Conservation (phyloP, 1,139 yeast genomes). For the Martiniozyma asiatica region DNA sequence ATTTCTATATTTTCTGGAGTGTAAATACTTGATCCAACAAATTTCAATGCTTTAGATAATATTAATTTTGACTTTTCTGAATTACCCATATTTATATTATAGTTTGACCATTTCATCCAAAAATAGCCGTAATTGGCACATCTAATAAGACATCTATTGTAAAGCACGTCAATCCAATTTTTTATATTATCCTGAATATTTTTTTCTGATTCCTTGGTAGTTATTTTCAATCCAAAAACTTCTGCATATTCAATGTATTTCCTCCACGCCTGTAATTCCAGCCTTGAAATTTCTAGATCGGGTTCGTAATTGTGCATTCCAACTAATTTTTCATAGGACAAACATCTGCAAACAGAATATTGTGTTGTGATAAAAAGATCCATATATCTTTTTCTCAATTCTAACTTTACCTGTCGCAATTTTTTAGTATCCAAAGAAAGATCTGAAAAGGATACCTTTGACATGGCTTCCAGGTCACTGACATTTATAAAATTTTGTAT, state of each 20-base stretch:
- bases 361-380: slow-evolving; percentile 55
- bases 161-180: slow-evolving; percentile 29
- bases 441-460: slow-evolving; percentile 22
- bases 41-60: slow-evolving; percentile 14
- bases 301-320: slow-evolving; percentile 41
- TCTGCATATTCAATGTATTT: slow-evolving; percentile 49
- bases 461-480: slow-evolving; percentile 18
- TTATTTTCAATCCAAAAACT: slow-evolving; percentile 14
- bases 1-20: slow-evolving; percentile 22
- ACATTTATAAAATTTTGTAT: slow-evolving; percentile 18
- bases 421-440: slow-evolving; percentile 11
- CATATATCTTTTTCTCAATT: slow-evolving; percentile 33
- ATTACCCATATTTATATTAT: slow-evolving; percentile 24
- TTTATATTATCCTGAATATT: slow-evolving; percentile 15
- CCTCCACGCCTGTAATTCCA: slow-evolving; percentile 46
- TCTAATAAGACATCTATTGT: slow-evolving; percentile 45
- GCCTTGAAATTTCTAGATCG: slow-evolving; percentile 19
- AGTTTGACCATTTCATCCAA: slow-evolving; percentile 55
- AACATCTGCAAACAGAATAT: slow-evolving; percentile 46
- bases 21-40: slow-evolving; percentile 19
- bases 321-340: slow-evolving; percentile 48
- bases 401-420: slow-evolving; percentile 23
- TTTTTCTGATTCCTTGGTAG: slow-evolving; percentile 14
- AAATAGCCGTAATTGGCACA: slow-evolving; percentile 41
- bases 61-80: slow-evolving; percentile 27